These are phyloP conservation scores for Phytomonas sp. DNA, from an alignment of 208 protist species.

Conservation along the genomic window DNA sequence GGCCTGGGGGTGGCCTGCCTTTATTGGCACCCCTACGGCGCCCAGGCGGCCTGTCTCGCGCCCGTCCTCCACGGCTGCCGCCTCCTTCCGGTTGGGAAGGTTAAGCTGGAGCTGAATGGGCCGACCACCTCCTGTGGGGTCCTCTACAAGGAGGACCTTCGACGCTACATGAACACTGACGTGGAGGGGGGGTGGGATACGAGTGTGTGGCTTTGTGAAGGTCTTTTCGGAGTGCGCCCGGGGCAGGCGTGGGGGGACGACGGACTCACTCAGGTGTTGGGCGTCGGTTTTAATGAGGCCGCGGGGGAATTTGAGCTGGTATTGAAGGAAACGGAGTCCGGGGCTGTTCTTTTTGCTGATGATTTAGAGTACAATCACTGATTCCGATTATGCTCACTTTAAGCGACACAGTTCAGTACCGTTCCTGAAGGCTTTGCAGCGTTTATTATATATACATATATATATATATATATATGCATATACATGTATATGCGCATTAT, in stretches of 20 bases:
- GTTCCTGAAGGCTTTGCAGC: not conserved
- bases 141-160: slow-evolving; percentile 34
- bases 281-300: slow-evolving; percentile 45
- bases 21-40: slow-evolving; percentile 70
- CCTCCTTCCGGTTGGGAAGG: slow-evolving; percentile 37
- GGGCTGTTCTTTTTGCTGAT: slow-evolving; percentile 19
- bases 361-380: slow-evolving; percentile 17
- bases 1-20: slow-evolving; percentile 25
- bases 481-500: slow-evolving; percentile 1
- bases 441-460: slow-evolving; percentile 3
- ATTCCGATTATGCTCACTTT: not conserved
- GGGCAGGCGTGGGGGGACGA: slow-evolving; percentile 19
- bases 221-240: slow-evolving; percentile 58
- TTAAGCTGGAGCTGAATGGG: slow-evolving; percentile 68
- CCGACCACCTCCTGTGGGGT: slow-evolving; percentile 36
- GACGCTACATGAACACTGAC: slow-evolving; percentile 55
- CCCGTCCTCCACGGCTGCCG: slow-evolving; percentile 52
- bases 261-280: slow-evolving; percentile 21
- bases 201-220: slow-evolving; percentile 59
- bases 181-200: slow-evolving; percentile 36
- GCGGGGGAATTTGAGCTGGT: slow-evolving; percentile 56
- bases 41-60: slow-evolving; percentile 55
- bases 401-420: not conserved
- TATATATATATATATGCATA: slow-evolving; percentile 1
- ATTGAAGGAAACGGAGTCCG: slow-evolving; percentile 26